These are phyloP conservation scores for Porodaedalea pini DNA, from an alignment of 1,284 basidiomycete species.

Conservation along the genomic window DNA sequence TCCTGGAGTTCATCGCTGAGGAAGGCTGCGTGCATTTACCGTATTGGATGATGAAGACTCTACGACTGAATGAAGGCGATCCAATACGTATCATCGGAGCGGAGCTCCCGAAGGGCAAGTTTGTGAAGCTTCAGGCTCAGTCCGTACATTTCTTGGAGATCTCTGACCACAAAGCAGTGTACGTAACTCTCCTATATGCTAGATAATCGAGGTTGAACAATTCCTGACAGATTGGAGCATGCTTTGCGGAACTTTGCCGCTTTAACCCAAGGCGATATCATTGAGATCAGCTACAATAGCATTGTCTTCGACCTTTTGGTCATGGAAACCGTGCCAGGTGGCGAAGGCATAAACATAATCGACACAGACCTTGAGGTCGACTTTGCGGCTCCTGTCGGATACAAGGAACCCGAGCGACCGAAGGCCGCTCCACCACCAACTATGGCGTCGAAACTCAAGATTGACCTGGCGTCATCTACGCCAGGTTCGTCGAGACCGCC, in stretches of 20 bases:
- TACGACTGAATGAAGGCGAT: slow-evolving; percentile 92
- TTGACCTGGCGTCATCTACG: slow-evolving; percentile 82
- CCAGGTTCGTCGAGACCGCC: slow-evolving; percentile 78
- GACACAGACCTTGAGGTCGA: slow-evolving; percentile 97
- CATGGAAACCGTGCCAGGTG: slow-evolving; percentile 90
- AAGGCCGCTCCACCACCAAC: slow-evolving; percentile 81
- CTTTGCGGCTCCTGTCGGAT: slow-evolving; percentile 73
- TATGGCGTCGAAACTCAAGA: slow-evolving; percentile 97
- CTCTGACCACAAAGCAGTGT: slow-evolving; percentile 97
- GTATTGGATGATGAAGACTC: slow-evolving; percentile 99
- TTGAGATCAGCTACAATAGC: slow-evolving; percentile 89
- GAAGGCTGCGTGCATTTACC: slow-evolving; percentile 95
- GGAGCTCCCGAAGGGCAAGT: slow-evolving; percentile 88
- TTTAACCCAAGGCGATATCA: slow-evolving; percentile 86
- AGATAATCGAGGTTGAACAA: background rate
- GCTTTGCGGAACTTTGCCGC: slow-evolving; percentile 93
- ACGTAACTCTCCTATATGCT: slow-evolving; percentile 32
- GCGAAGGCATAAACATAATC: slow-evolving; percentile 84
- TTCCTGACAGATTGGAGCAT: slow-evolving; percentile 75
- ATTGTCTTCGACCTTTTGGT: slow-evolving; percentile 94
- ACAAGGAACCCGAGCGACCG: slow-evolving; percentile 87
- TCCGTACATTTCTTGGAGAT: slow-evolving; percentile 93
- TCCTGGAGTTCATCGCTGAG: slow-evolving; percentile 97
- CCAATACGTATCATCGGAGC: slow-evolving; percentile 89
- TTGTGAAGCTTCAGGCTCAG: slow-evolving; percentile 97